phyloP scores from a whole-genome alignment of 306 rosid genomes.

The Prunus fruticosa region DNA sequence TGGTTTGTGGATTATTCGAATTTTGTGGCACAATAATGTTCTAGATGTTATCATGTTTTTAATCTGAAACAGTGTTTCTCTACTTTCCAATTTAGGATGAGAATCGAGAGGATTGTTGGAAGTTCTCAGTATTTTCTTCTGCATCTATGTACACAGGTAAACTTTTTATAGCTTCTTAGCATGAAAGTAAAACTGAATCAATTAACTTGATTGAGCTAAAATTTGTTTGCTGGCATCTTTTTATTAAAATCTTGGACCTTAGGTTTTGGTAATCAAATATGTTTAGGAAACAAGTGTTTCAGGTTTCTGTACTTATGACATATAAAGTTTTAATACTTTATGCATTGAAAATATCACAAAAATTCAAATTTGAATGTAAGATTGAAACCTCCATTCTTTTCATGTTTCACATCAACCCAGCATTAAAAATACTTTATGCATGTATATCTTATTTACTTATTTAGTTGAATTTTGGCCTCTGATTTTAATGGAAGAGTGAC shows the following conservation, averaged over 20 bases:
- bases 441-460: background rate
- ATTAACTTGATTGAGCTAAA: background rate
- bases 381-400: background rate
- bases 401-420: background rate
- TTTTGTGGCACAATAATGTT: background rate
- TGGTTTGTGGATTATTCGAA: slow-evolving; percentile 47
- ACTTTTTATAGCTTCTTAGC: background rate
- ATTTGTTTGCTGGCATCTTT: background rate
- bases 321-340: too few relatives aligned
- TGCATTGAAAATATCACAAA: too few relatives aligned
- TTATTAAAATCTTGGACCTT: background rate
- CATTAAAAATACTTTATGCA: background rate
- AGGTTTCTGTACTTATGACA: background rate
- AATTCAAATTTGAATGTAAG: too few relatives aligned
- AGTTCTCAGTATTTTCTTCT: slow-evolving; percentile 86
- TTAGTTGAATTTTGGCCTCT: background rate
- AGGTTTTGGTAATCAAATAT: background rate
- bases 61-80: slow-evolving; percentile 12
- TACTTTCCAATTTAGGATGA: slow-evolving; percentile 63
- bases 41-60: background rate
- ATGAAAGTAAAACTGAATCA: background rate
- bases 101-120: slow-evolving; percentile 63
- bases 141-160: slow-evolving; percentile 92
- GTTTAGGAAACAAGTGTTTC: background rate
- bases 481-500: background rate